Evolutionary conservation across 164 flowering plant species (phyloP).

Genomic region (Stephania yunnanensis): DNA sequence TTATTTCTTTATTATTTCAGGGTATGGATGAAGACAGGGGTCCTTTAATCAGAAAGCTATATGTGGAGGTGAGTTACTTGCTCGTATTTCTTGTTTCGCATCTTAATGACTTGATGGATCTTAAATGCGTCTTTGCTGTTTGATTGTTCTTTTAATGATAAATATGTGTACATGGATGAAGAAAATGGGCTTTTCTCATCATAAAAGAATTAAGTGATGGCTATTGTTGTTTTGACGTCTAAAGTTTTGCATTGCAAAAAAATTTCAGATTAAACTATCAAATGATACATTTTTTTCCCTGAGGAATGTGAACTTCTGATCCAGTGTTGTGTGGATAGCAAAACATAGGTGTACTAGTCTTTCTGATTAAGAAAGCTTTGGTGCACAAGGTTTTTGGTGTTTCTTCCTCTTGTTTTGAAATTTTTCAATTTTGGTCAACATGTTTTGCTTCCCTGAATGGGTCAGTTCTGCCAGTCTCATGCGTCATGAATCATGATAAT

Average conservation of each 20-base stretch:
- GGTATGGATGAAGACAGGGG: slow-evolving; percentile 89
- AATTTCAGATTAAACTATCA: not conserved
- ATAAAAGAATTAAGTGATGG: too few relatives aligned
- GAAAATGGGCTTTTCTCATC: not conserved
- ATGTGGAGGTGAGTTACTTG: slow-evolving; percentile 60
- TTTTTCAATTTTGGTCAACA: too few relatives aligned
- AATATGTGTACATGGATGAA: not conserved
- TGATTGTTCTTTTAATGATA: not conserved
- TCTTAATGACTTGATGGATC: not conserved
- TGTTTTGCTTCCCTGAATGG: too few relatives aligned
- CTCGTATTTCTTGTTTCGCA: not conserved
- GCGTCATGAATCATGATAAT: too few relatives aligned
- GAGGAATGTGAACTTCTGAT: too few relatives aligned
- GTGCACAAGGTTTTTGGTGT: too few relatives aligned
- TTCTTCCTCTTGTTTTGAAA: too few relatives aligned
- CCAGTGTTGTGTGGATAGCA: too few relatives aligned
- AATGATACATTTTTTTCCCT: not conserved
- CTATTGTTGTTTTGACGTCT: not conserved
- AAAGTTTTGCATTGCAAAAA: not conserved
- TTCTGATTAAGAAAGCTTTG: too few relatives aligned
- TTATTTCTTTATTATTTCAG: slow-evolving; percentile 29
- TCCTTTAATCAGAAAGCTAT: slow-evolving; percentile 77
- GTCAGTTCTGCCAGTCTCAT: too few relatives aligned
- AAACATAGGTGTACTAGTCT: too few relatives aligned
- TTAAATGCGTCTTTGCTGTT: not conserved